Percentiles rank a stretch among this genome's conserved stretches.
These are phyloP conservation scores for Medicago lupulina DNA, from an alignment of 306 rosid genomes.

Conservation along the genomic window DNA sequence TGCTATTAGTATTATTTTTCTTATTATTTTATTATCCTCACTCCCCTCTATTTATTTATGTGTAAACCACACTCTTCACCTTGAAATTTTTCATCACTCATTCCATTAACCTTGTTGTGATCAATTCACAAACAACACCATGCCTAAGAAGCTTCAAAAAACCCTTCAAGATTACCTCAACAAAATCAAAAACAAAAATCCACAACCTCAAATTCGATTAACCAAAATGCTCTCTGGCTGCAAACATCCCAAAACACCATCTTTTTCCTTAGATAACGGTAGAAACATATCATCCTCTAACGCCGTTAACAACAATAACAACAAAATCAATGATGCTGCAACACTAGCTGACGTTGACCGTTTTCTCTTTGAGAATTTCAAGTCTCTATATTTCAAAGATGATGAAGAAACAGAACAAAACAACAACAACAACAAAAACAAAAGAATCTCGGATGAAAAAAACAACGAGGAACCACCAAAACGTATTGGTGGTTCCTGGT, in stretches of 20 bases:
- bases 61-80: constrained; percentile 37
- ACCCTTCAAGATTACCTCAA: constrained; percentile 59
- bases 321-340: constrained; percentile 55
- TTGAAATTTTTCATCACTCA: constrained; percentile 15
- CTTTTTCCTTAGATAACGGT: constrained; percentile 53
- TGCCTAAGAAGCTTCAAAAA: constrained; percentile 68
- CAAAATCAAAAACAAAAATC: constrained; percentile 61
- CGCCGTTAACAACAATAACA: background rate
- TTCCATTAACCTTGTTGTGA: background rate
- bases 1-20: background rate
- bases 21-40: background rate
- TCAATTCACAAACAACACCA: constrained; percentile 18
- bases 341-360: constrained; percentile 78
- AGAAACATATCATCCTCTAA: constrained; percentile 1
- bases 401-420: constrained; percentile 25
- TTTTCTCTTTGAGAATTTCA: constrained; percentile 80
- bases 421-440: background rate
- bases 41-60: constrained; percentile 29
- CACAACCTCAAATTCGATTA: constrained; percentile 45
- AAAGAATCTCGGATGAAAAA: constrained; percentile 8
- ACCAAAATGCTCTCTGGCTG: constrained; percentile 64
- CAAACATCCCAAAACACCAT: constrained; percentile 71
- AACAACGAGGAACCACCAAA: constrained; percentile 18
- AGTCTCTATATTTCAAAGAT: constrained; percentile 63
- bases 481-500: background rate